Evolutionary conservation across 1,284 basidiomycete genomes (phyloP).

Genomic region (Ceratobasidium sp.): DNA sequence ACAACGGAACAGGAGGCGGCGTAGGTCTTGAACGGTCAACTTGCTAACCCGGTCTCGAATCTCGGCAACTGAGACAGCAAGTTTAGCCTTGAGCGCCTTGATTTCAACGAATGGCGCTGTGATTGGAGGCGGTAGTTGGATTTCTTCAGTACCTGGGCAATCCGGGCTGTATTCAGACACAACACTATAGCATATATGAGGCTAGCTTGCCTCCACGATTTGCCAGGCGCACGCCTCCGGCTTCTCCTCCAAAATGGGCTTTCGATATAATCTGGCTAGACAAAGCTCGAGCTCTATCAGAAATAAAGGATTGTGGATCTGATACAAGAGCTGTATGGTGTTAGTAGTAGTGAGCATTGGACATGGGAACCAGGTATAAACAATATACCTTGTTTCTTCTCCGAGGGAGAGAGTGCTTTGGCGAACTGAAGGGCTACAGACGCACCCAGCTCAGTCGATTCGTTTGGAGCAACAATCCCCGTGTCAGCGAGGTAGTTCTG

Average conservation of each 20-base stretch:
- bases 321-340: constrained; percentile 1
- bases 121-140: constrained; percentile 65
- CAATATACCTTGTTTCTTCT: constrained; percentile 75
- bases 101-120: constrained; percentile 68
- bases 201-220: constrained; percentile 61
- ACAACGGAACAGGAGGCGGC: constrained; percentile 87
- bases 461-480: constrained; percentile 71
- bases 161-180: neutral
- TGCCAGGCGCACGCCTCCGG: constrained; percentile 79
- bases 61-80: constrained; percentile 73
- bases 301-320: constrained; percentile 17
- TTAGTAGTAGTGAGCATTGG: no score
- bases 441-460: constrained; percentile 87
- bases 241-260: constrained; percentile 87
- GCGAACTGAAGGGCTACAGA: constrained; percentile 87
- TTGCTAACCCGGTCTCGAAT: constrained; percentile 76
- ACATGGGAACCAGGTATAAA: no score
- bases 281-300: constrained; percentile 53
- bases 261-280: constrained; percentile 86
- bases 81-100: constrained; percentile 72
- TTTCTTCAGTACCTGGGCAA: constrained; percentile 57
- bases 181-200: neutral
- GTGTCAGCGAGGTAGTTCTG: constrained; percentile 86
- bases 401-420: constrained; percentile 79
- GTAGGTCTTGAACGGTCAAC: constrained; percentile 81